phyloP scores from a whole-genome alignment of 1,284 basidiomycete genomes.

The Austropuccinia psidii region DNA sequence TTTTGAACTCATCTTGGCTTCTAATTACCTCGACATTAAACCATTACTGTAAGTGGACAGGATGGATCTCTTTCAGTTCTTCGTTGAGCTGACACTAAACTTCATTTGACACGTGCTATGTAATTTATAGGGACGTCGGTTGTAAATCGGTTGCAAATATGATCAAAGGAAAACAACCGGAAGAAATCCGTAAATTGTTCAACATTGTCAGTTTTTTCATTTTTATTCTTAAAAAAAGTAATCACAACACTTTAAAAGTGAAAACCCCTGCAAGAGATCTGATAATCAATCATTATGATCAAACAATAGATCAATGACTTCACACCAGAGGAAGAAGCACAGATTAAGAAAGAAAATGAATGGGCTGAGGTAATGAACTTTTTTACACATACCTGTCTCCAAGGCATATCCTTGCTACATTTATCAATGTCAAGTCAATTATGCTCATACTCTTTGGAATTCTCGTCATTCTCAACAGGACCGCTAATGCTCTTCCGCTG shows the following conservation, averaged over 20 bases:
- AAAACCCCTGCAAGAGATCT: too few relatives aligned
- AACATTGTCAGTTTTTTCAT: conserved; percentile 53
- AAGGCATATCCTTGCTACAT: too few relatives aligned
- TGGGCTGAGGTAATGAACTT: conserved; percentile 54
- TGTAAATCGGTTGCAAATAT: conserved; percentile 99
- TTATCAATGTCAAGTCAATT: too few relatives aligned
- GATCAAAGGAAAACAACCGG: conserved; percentile 97
- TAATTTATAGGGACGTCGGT: conserved; percentile 72
- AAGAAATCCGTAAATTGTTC: conserved; percentile 92
- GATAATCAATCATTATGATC: neutral
- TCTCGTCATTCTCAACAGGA: too few relatives aligned
- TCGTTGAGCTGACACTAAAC: neutral
- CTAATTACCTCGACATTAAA: conserved; percentile 99
- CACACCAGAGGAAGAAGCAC: conserved; percentile 98
- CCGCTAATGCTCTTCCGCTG: too few relatives aligned
- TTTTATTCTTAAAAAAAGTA: too few relatives aligned
- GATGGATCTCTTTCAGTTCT: neutral
- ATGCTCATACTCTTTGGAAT: too few relatives aligned
- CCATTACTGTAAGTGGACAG: conserved; percentile 65
- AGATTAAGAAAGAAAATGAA: conserved; percentile 99
- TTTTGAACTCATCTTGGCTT: conserved; percentile 98
- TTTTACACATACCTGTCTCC: too few relatives aligned
- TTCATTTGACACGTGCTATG: neutral
- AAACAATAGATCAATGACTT: conserved; percentile 70
- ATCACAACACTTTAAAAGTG: neutral